These are phyloP conservation scores for Gossypium trilobum DNA, from an alignment of 441 rosid species.

Conservation along the genomic window DNA sequence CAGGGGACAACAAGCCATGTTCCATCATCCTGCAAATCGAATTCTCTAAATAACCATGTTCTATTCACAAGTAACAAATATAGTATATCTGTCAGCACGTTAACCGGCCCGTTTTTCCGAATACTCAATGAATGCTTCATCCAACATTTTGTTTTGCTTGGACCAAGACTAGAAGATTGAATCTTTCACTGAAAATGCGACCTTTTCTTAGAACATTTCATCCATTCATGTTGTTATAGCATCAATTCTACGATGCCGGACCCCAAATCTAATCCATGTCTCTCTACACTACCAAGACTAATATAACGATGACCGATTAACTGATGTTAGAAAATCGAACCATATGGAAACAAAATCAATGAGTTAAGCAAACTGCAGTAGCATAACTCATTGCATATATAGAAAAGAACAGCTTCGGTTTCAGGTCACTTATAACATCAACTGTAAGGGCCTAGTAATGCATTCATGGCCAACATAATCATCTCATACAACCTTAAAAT, in stretches of 20 bases:
- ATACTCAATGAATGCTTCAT: neutral
- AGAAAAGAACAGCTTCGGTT: neutral
- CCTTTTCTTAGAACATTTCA: neutral
- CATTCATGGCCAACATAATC: neutral
- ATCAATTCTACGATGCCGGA: neutral
- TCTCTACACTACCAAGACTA: neutral
- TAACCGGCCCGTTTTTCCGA: neutral
- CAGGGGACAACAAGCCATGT: slow-evolving; percentile 75
- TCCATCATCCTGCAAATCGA: slow-evolving; percentile 73
- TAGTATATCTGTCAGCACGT: neutral
- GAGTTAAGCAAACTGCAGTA: neutral
- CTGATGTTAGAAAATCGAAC: neutral
- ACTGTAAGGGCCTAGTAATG: neutral
- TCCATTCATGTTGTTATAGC: neutral
- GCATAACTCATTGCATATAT: neutral
- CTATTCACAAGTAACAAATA: slow-evolving; percentile 1
- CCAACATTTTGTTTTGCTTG: neutral
- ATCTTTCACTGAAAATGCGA: neutral
- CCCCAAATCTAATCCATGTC: neutral
- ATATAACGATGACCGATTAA: neutral
- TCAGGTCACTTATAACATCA: neutral
- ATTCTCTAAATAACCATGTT: neutral
- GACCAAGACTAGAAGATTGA: neutral
- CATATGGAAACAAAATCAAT: neutral
- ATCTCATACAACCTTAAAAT: slow-evolving; percentile 26